Conservation (phyloP, 345 rosid species). For the Arabis alpina region DNA sequence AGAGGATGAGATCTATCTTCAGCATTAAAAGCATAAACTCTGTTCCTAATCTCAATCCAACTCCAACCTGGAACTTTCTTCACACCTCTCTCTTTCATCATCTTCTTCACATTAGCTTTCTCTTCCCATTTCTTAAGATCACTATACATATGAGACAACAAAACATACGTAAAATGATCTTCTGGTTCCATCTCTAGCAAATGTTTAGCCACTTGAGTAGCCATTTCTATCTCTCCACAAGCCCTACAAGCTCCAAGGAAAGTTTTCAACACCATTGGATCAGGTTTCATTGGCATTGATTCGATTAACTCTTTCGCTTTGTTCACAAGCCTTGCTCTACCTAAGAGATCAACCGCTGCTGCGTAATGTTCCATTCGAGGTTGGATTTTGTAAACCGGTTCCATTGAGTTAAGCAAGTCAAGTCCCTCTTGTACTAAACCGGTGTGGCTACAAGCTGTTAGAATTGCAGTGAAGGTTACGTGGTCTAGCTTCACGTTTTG, state of each 20-base stretch:
- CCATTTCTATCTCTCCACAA: conserved; percentile 69
- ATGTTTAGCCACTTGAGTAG: conserved; percentile 59
- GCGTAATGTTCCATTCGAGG: conserved; percentile 83
- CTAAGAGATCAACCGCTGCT: conserved; percentile 75
- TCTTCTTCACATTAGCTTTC: conserved; percentile 59
- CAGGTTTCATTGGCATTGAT: conserved; percentile 69
- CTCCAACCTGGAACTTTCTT: conserved; percentile 90
- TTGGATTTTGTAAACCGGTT: conserved; percentile 55
- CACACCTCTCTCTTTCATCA: conserved; percentile 76
- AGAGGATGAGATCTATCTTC: conserved; percentile 61
- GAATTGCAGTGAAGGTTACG: conserved; percentile 67
- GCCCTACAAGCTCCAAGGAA: conserved; percentile 74
- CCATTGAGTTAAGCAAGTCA: conserved; percentile 60
- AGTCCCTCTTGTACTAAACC: conserved; percentile 68
- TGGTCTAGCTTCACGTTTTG: conserved; percentile 66
- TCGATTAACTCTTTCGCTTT: conserved; percentile 62
- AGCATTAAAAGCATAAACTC: conserved; percentile 69
- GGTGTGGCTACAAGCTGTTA: conserved; percentile 80
- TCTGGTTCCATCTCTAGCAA: conserved; percentile 67
- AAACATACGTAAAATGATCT: conserved; percentile 74
- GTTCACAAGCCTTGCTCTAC: conserved; percentile 61
- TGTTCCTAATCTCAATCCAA: conserved; percentile 67
- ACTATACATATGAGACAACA: conserved; percentile 72
- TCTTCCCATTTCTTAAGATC: conserved; percentile 64
- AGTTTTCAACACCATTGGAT: conserved; percentile 76